Base-by-base conservation (phyloP, 2,329 filamentous ascomycete genomes). In the Beauveria scarabaeidicola region DNA sequence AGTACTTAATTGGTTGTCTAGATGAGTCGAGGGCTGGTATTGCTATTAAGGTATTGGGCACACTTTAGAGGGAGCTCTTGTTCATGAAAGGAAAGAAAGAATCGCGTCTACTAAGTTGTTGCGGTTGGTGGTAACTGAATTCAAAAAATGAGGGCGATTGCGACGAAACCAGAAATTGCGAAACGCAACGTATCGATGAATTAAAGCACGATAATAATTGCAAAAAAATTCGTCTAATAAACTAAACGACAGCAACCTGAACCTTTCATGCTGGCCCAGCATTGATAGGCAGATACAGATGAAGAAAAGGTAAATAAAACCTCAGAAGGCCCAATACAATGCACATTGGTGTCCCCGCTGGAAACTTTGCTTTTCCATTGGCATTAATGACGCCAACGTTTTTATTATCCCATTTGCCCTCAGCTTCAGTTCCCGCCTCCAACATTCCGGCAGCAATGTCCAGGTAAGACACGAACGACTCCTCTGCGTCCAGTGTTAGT, bases 391-490 rank as follows among this genome's bases (percentile, higher is more conserved):
- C 51, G 21, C 50, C 32, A 13, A 70, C 65, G 61, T 66, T 68
- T 52, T 55, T 61, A 21, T 53, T 57, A 36, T 69, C 66, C 40
- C 67, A 71, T 1, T 59, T 56, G 3, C 68, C 68, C 3, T 69
- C 65, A 10, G 62, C 60, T 48, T 72, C 71, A 29, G 75, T 69
- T 0, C 72, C 76, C 7, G 73, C 73, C 64, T 81, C 78, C 19
- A 80, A 69, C 78, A 81, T 81, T 1, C 65, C 77, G 1, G 74
- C 77, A 17, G 58, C 25, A 8, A 60, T 23, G 38, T 59, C 57
- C 13, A 59, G 29, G 25, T 59, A 59, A 17, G 67, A 70, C 2
- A 81, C 27, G 40, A 72, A 72, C 5, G 67, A 72, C 56, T 75
- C 68, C 57, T 77, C 66, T 9, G 73, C 66, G 47, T 69, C 66